These are phyloP conservation scores for Pseudogymnoascus sp. DNA, from an alignment of 2,329 filamentous ascomycete genomes.

Conservation along the genomic window DNA sequence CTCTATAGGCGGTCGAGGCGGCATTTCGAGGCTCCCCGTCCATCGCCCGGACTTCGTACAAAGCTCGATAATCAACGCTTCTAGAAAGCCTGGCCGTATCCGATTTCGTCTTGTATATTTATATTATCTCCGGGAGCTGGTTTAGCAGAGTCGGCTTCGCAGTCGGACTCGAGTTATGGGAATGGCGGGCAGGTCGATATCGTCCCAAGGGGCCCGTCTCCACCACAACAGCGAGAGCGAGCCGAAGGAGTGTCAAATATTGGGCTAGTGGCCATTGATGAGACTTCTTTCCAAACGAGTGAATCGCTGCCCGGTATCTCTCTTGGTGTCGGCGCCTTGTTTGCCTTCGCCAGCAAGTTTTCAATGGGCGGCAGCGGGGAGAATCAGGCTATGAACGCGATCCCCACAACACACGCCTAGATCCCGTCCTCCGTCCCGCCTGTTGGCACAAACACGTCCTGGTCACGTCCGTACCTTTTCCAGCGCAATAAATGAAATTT, in stretches of 20 bases:
- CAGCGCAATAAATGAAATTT: background rate
- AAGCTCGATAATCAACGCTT: background rate
- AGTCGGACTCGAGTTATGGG: background rate
- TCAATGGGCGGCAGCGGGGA: background rate
- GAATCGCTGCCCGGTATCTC: background rate
- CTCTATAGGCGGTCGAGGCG: conserved; percentile 3
- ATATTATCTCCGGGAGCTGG: background rate
- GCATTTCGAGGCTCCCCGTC: conserved; percentile 5
- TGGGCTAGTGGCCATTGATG: conserved; percentile 2
- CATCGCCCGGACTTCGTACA: background rate
- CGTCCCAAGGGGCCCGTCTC: conserved; percentile 4
- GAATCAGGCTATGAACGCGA: conserved; percentile 2
- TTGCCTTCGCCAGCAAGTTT: background rate
- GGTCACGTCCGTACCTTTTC: background rate
- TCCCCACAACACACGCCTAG: conserved; percentile 1
- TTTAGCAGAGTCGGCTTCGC: background rate
- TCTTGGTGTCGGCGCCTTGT: background rate
- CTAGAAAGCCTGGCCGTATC: background rate
- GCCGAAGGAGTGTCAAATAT: conserved; percentile 4
- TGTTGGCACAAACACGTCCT: background rate
- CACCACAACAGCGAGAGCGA: conserved; percentile 7
- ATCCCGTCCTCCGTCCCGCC: conserved; percentile 5
- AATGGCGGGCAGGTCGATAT: conserved; percentile 5
- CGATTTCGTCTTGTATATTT: background rate
- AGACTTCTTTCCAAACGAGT: conserved; percentile 1